Conservation (phyloP, 176 grass and related monocot genomes). For the Oryza meyeriana region DNA sequence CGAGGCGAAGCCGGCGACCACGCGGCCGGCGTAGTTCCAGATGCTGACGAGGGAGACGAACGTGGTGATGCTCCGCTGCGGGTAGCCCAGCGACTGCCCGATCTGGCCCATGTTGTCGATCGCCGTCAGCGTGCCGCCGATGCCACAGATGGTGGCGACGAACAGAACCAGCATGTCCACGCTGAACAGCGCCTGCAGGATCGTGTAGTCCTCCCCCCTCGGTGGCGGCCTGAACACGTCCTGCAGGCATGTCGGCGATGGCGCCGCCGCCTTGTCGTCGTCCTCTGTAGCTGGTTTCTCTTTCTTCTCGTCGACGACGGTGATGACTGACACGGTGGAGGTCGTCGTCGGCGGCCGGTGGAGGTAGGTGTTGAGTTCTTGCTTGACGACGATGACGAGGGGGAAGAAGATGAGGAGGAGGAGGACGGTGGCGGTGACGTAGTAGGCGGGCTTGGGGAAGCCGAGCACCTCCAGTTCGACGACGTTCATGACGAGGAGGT, state of each 20-base stretch:
- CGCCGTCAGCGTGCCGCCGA: slow-evolving; percentile 79
- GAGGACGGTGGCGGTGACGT: slow-evolving; percentile 44
- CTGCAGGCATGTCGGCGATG: neutral
- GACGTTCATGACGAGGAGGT: slow-evolving; percentile 65
- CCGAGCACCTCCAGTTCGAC: slow-evolving; percentile 46
- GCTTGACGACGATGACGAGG: slow-evolving; percentile 51
- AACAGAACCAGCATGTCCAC: slow-evolving; percentile 76
- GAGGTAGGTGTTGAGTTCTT: slow-evolving; percentile 47
- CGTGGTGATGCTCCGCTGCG: slow-evolving; percentile 45
- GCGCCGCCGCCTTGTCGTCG: neutral
- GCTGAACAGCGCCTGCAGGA: slow-evolving; percentile 79
- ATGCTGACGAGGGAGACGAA: slow-evolving; percentile 86
- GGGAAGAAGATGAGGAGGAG: slow-evolving; percentile 69
- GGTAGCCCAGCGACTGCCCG: slow-evolving; percentile 73
- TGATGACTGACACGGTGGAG: neutral
- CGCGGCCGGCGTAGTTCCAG: slow-evolving; percentile 73
- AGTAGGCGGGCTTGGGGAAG: slow-evolving; percentile 50
- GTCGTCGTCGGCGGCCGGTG: neutral
- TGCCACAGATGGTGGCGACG: slow-evolving; percentile 63
- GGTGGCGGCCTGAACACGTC: slow-evolving; percentile 51
- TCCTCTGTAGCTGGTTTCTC: neutral
- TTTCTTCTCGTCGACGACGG: neutral
- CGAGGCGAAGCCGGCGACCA: slow-evolving; percentile 59
- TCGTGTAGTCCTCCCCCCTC: slow-evolving; percentile 66
- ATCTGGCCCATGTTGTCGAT: slow-evolving; percentile 87